Evolutionary conservation across 768 basidiomycete species (phyloP).

Genomic region (Lentinus tigrinus): DNA sequence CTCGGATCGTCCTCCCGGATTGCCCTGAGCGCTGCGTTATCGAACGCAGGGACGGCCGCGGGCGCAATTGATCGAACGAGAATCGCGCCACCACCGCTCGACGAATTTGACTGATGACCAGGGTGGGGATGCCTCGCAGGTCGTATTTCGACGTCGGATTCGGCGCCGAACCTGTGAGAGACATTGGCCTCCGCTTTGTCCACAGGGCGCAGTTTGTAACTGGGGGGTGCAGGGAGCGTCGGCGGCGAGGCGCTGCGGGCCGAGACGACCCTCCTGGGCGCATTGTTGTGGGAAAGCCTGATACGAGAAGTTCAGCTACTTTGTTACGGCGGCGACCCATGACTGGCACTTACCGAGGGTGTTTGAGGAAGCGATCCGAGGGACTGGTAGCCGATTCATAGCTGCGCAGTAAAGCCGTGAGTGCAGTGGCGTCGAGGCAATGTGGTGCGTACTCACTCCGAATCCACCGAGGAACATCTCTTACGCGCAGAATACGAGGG

Average conservation of each 20-base stretch:
- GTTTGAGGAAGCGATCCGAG: constrained; percentile 17
- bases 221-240: not conserved
- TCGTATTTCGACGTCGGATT: constrained; percentile 4
- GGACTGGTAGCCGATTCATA: constrained; percentile 2
- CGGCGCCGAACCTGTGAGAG: constrained; percentile 1
- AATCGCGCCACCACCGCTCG: not conserved
- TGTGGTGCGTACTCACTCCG: constrained; percentile 7
- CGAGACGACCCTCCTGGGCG: not conserved
- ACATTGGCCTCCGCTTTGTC: not conserved
- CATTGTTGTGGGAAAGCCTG: not conserved
- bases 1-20: constrained; percentile 2
- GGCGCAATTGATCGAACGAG: constrained; percentile 1
- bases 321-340: not conserved
- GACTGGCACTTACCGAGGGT: constrained; percentile 4
- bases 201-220: not conserved
- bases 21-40: not conserved
- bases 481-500: constrained; percentile 1
- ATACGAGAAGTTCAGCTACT: not conserved
- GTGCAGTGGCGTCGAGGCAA: not conserved
- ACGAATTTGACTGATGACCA: constrained; percentile 9
- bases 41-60: not conserved
- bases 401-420: constrained; percentile 1
- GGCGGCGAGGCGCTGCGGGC: not conserved
- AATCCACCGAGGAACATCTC: constrained; percentile 14
- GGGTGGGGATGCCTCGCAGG: not conserved